A percentile compares a stretch with the other conserved stretches of the same genome.
Conservation (phyloP, 345 rosid species). For the Acer negundo region DNA sequence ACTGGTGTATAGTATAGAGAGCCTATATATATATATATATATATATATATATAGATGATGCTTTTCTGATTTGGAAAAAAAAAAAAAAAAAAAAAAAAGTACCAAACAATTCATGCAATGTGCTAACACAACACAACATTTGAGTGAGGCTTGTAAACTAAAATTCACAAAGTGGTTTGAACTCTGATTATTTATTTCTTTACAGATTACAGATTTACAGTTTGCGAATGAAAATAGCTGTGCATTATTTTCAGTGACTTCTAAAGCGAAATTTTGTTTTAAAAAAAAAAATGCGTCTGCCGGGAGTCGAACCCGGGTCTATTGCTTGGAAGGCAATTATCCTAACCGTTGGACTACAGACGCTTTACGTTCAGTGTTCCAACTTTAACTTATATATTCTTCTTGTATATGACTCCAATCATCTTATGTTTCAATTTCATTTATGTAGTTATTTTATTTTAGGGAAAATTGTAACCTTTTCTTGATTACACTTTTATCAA, state of each 20-base stretch:
- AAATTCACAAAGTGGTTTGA: conserved; percentile 4
- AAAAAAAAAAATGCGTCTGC: conserved; percentile 42
- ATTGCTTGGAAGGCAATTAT: conserved; percentile 91
- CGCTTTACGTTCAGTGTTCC: conserved; percentile 13
- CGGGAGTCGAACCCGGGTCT: conserved; percentile 94
- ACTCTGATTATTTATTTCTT: not conserved
- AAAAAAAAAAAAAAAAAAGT: not conserved
- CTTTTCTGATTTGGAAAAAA: conserved; percentile 17
- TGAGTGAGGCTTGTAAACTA: not conserved
- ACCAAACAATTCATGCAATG: not conserved
- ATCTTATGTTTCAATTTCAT: too few relatives aligned
- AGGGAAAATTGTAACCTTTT: too few relatives aligned
- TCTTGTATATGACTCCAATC: too few relatives aligned
- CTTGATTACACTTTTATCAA: too few relatives aligned
- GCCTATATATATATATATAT: not conserved
- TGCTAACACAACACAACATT: not conserved
- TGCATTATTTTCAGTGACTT: not conserved
- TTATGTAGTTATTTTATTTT: too few relatives aligned
- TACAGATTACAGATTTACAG: not conserved
- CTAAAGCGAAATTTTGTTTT: not conserved
- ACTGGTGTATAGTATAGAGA: conserved; percentile 7
- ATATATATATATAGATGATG: too few relatives aligned
- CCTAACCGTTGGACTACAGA: conserved; percentile 94
- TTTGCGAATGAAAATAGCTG: not conserved
- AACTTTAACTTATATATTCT: too few relatives aligned